Percentiles rank a stretch among this genome's conserved stretches.
These are phyloP conservation scores for Dissoconium aciculare DNA, from an alignment of 2,329 filamentous ascomycete species.

Conservation along the genomic window DNA sequence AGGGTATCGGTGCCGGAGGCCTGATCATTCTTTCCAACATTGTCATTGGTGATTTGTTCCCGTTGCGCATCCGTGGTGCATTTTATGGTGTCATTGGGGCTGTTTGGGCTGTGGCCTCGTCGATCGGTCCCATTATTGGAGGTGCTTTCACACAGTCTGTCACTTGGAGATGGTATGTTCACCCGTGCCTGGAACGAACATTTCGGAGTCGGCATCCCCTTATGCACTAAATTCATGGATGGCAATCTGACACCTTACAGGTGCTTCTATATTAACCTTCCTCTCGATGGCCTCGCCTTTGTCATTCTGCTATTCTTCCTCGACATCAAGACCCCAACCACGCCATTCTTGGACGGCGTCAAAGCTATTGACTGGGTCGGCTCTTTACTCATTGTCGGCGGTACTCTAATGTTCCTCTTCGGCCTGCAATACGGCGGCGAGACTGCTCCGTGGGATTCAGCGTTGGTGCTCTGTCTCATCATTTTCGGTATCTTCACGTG, in stretches of 20 bases:
- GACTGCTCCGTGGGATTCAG: conserved; percentile 56
- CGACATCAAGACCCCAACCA: conserved; percentile 51
- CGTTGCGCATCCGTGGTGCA: conserved; percentile 39
- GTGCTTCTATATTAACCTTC: conserved; percentile 47
- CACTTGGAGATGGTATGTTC: conserved; percentile 53
- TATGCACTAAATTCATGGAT: conserved; percentile 6
- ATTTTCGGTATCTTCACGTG: conserved; percentile 51
- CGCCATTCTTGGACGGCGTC: conserved; percentile 45
- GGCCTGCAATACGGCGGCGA: conserved; percentile 76
- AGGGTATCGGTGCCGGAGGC: conserved; percentile 50
- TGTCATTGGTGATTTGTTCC: conserved; percentile 48
- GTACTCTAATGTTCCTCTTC: conserved; percentile 72
- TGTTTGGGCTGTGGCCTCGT: conserved; percentile 51
- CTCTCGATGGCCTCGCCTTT: conserved; percentile 45
- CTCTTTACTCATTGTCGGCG: conserved; percentile 52
- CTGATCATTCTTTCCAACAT: conserved; percentile 51
- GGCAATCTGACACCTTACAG: conserved; percentile 1
- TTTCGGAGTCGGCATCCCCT: too few relatives aligned
- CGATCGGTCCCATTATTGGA: conserved; percentile 52
- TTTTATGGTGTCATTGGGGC: conserved; percentile 52
- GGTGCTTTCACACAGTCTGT: conserved; percentile 50
- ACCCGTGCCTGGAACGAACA: conserved; percentile 11
- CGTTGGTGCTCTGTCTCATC: conserved; percentile 61
- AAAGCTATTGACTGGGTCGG: conserved; percentile 54
- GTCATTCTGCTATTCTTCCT: conserved; percentile 46